Evolutionary conservation across 768 basidiomycete genomes (phyloP), one percentile per base, ranked within the genome.

Genomic region (Mrakia hoshinonis): DNA sequence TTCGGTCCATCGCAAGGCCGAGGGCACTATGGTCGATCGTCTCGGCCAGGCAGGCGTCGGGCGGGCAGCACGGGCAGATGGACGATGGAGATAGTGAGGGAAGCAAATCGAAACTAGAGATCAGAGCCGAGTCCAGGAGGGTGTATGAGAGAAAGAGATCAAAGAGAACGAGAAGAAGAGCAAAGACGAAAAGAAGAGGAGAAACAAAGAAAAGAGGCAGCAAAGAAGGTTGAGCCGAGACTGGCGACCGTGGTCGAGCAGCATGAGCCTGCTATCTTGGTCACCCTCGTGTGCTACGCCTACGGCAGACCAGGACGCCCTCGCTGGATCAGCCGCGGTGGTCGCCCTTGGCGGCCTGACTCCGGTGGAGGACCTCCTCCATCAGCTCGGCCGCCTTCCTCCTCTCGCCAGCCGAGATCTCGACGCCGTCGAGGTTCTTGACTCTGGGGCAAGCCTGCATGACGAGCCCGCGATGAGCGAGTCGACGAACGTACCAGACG

Each of bases 391-490:
- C 83, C 73, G 89, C 91, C 83, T 94, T 96, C 74, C 82, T 82
- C 81, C 88, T 85, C 84, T 97, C 93, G 83, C 90, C 91, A 77
- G 84, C 85, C 79, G 84, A 85, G 76, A 95, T 85, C 73, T 83
- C 83, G 77, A 98, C 86, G 68, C 95, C 95, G 81, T 99, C 95
- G 77, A 99, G 80, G 82, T 87, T 80, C 76, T 83, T 82, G 75
- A 97, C 80, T 43, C 82, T 79, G 36, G 81, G 78, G 77, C 90
- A 91, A 39, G 85, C 86, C 31, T 86, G 81, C 89, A 94, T 92
- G 60, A 95, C 82, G 69, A 93, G 82, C 49, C 92, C 92, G 55
- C 95, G 87, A 81, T 97, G 98, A 55, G 87, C 89, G 39, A 94
- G 83, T 49, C 95, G 86, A 29, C 89, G 90, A 61, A 89, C 85